Percentiles rank a stretch among this genome's conserved stretches.
Conservation (phyloP, 75 land plant genomes). For the Azolla pinnata region DNA sequence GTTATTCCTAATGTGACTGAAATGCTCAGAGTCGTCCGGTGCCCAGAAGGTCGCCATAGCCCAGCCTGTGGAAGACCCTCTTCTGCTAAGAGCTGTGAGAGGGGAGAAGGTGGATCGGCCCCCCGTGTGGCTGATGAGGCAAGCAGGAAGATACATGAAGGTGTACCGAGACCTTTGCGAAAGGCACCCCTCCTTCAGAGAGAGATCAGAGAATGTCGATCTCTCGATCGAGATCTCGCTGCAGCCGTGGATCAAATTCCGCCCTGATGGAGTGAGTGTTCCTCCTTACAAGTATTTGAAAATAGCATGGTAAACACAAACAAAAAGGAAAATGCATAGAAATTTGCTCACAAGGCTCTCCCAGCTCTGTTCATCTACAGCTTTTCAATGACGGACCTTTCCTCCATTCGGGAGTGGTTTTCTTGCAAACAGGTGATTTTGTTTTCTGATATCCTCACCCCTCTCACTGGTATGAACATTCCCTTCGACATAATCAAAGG, state of each 20-base stretch:
- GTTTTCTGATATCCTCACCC: conserved; percentile 95
- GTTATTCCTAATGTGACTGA: conserved; percentile 14
- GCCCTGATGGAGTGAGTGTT: conserved; percentile 93
- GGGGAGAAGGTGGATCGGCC: conserved; percentile 89
- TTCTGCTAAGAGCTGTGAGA: conserved; percentile 70
- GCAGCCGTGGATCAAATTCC: conserved; percentile 95
- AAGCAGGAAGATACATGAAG: conserved; percentile 99
- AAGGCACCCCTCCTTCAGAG: conserved; percentile 87
- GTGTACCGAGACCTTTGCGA: conserved; percentile 81
- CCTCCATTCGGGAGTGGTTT: no score
- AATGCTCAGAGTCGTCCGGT: no score
- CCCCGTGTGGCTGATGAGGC: conserved; percentile 99
- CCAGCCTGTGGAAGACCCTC: conserved; percentile 51
- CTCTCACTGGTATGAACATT: conserved; percentile 94
- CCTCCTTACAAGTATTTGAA: no score
- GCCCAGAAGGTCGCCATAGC: conserved; percentile 27
- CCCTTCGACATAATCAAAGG: conserved; percentile 93
- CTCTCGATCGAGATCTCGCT: conserved; percentile 91
- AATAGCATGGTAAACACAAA: no score
- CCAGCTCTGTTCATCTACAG: no score
- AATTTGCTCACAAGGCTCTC: no score
- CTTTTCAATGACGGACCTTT: no score
- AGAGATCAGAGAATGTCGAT: conserved; percentile 96
- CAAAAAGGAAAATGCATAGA: no score
- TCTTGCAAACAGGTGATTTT: conserved; percentile 97